Conservation (phyloP, 208 protist species). For the Acanthamoeba pearcei region DNA sequence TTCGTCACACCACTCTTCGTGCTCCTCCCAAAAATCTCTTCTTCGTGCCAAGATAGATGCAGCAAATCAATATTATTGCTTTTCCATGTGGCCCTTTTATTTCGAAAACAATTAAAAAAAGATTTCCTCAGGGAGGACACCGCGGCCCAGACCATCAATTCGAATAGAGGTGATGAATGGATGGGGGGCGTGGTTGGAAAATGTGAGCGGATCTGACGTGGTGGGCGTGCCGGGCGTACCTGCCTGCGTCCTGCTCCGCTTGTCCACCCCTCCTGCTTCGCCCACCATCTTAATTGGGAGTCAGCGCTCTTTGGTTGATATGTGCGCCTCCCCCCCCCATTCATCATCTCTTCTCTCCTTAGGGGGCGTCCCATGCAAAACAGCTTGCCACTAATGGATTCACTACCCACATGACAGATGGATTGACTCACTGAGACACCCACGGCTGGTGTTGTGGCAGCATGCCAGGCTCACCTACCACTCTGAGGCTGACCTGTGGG, state of each 20-base stretch:
- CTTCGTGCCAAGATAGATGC: no score
- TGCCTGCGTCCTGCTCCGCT: not conserved
- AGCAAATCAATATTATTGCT: no score
- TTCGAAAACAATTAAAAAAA: no score
- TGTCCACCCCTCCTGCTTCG: not conserved
- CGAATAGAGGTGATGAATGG: no score
- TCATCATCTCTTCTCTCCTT: no score
- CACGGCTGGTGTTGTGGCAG: not conserved
- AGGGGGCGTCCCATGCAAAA: not conserved
- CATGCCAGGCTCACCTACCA: not conserved
- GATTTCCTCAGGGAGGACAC: no score
- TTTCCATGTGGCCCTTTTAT: no score
- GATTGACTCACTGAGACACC: not conserved
- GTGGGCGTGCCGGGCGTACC: not conserved
- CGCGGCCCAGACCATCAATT: no score
- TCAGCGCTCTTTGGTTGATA: not conserved
- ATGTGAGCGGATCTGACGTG: not conserved
- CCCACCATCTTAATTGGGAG: not conserved
- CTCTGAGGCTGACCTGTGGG: not conserved
- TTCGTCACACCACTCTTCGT: no score
- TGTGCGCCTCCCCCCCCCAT: not conserved
- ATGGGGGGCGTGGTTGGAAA: not conserved
- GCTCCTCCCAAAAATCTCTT: no score
- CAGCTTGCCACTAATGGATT: not conserved
- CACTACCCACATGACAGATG: not conserved